Evolutionary conservation across 495 filamentous ascomycete genomes (phyloP), one percentile per base, ranked within the genome.

Genomic region (Sabuloglossum arenarium): DNA sequence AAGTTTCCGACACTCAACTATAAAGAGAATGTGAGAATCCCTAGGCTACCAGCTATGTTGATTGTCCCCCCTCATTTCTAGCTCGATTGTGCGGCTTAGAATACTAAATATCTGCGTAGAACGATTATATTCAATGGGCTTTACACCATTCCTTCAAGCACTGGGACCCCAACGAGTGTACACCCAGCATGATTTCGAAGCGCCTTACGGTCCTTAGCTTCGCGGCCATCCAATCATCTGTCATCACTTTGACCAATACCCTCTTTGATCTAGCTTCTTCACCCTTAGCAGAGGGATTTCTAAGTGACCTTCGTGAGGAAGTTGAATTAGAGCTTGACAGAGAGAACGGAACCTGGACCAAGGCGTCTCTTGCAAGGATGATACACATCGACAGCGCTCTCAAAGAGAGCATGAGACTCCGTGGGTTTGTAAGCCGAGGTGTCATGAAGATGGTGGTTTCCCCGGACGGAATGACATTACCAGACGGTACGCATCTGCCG

Each of bases 401-500:
- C 9, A 63, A 67, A 29, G 71, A 74, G 58, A 70, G 65, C 49
- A 63, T 74, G 59, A 66, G 71, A 10, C 53, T 71, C 5, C 63
- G 64, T 46, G 67, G 66, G 6, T 68, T 74, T 55, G 62, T 68
- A 28, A 66, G 63, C 31, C 63, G 67, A 16, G 70, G 69, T 8
- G 55, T 71, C 31, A 63, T 66, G 58, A 68, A 71, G 53, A 64
- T 64, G 58, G 70, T 74, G 12, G 63, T 71, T n/a, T 64, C 66
- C 3, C 58, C 52, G 8, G 59, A 62, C 2, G 70, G 71, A 4
- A 57, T 71, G 19, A 65, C 63, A 16, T 57, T 69, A 6, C 66
- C 68, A 14, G 59, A 65, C 37, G 70, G 69, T 27, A 53, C 60
- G 21, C 63, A 64, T 28, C 54, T 70, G 14, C 68, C 68, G 0